A percentile compares a stretch with the other conserved stretches of the same genome.
Evolutionary conservation across 2,329 filamentous ascomycete genomes (phyloP).

Genomic region (Myriosclerotinia scirpicola): DNA sequence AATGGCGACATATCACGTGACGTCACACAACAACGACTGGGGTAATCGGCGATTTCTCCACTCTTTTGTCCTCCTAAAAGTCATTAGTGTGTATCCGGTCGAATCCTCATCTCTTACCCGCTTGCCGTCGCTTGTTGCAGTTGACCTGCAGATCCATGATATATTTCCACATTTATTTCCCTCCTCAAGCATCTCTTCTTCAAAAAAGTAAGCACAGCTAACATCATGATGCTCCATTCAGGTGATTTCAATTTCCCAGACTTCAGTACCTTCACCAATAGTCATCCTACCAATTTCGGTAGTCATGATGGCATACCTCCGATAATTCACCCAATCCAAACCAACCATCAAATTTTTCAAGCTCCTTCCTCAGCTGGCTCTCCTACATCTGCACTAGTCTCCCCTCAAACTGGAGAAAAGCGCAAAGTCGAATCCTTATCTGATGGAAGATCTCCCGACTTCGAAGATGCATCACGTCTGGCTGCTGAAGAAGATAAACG

Average conservation of each 20-base stretch:
- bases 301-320: slow-evolving; percentile 25
- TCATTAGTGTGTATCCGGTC: slow-evolving; percentile 15
- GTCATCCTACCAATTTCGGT: slow-evolving; percentile 28
- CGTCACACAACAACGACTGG: slow-evolving; percentile 19
- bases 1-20: slow-evolving; percentile 39
- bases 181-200: slow-evolving; percentile 15
- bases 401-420: slow-evolving; percentile 36
- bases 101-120: slow-evolving; percentile 17
- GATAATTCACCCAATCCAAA: slow-evolving; percentile 29
- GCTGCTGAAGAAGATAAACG: slow-evolving; percentile 89
- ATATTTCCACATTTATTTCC: slow-evolving; percentile 21
- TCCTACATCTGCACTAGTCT: slow-evolving; percentile 32
- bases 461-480: slow-evolving; percentile 69
- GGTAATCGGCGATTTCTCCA: slow-evolving; percentile 4
- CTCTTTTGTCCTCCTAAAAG: slow-evolving; percentile 10
- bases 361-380: slow-evolving; percentile 31
- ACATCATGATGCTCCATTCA: slow-evolving; percentile 34
- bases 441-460: slow-evolving; percentile 43
- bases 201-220: slow-evolving; percentile 34
- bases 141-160: slow-evolving; percentile 14
- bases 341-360: slow-evolving; percentile 28
- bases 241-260: slow-evolving; percentile 40
- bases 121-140: slow-evolving; percentile 17
- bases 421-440: slow-evolving; percentile 41
- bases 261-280: slow-evolving; percentile 34